These are phyloP conservation scores for Rhodocollybia butyracea DNA, from an alignment of 768 basidiomycete species.

Conservation along the genomic window DNA sequence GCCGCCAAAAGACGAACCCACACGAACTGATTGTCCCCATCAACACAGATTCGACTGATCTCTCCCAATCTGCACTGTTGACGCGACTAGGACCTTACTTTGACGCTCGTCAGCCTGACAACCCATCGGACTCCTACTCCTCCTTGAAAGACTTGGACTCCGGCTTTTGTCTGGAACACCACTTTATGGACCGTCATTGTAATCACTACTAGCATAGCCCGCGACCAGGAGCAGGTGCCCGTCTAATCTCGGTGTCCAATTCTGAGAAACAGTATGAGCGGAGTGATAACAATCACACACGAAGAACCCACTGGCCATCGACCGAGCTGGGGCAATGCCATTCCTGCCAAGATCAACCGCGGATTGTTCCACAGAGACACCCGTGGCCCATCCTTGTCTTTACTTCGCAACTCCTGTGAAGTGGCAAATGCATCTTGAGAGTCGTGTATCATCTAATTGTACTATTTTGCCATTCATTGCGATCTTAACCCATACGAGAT, in stretches of 20 bases:
- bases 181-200: conserved; percentile 60
- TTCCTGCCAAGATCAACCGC: conserved; percentile 42
- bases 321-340: conserved; percentile 40
- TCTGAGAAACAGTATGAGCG: conserved; percentile 13
- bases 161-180: too few relatives aligned
- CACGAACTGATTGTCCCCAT: too few relatives aligned
- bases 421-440: conserved; percentile 71
- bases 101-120: too few relatives aligned
- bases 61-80: too few relatives aligned
- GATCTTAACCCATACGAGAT: too few relatives aligned
- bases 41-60: too few relatives aligned
- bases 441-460: too few relatives aligned
- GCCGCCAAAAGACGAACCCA: too few relatives aligned
- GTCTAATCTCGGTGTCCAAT: conserved; percentile 25
- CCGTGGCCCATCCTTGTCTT: conserved; percentile 61
- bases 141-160: too few relatives aligned
- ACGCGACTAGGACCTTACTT: too few relatives aligned
- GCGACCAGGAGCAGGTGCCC: conserved; percentile 47
- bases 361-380: conserved; percentile 49
- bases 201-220: conserved; percentile 69
- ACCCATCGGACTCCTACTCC: too few relatives aligned
- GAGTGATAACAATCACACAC: background rate
- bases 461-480: too few relatives aligned
- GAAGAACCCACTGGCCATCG: conserved; percentile 10
- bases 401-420: conserved; percentile 78